A percentile compares a stretch with the other conserved stretches of the same genome.
These are phyloP conservation scores for Kurtzmaniella quercitrusa DNA, from an alignment of 1,139 yeast genomes.

Conservation along the genomic window DNA sequence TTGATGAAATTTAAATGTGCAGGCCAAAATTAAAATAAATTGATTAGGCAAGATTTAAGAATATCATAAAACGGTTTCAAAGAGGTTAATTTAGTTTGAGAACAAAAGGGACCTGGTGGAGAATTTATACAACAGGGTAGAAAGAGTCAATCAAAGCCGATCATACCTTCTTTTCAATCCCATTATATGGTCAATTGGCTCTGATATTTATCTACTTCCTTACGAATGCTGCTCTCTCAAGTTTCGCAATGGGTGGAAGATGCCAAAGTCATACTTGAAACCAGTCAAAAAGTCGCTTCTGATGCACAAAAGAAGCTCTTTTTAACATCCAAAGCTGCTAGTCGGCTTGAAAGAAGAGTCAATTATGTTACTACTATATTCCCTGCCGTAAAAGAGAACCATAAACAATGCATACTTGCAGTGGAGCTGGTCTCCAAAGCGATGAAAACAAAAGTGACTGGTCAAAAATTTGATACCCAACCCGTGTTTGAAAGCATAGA, in stretches of 20 bases:
- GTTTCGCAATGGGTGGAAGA: conserved; percentile 23
- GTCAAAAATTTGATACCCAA: conserved; percentile 8
- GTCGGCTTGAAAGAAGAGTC: conserved; percentile 20
- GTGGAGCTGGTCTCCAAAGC: conserved; percentile 11
- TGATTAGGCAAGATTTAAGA: too few relatives aligned
- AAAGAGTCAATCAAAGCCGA: too few relatives aligned
- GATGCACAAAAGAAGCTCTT: conserved; percentile 31
- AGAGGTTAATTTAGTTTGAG: too few relatives aligned
- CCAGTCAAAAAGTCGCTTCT: conserved; percentile 30
- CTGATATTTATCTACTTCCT: too few relatives aligned
- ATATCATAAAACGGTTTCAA: too few relatives aligned
- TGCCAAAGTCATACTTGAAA: conserved; percentile 26
- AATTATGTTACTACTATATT: conserved; percentile 15
- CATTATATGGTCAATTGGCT: too few relatives aligned
- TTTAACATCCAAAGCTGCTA: conserved; percentile 19
- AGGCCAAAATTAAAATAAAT: not conserved
- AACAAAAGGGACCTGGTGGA: not conserved
- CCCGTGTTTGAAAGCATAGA: conserved; percentile 26
- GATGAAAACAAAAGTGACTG: not conserved
- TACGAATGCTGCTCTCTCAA: conserved; percentile 2
- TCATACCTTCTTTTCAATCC: too few relatives aligned
- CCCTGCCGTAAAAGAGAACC: conserved; percentile 18
- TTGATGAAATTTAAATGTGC: not conserved
- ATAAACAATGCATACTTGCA: conserved; percentile 12
- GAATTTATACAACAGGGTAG: not conserved